Base-by-base conservation (phyloP, 306 rosid genomes). In the Rubus idaeus region DNA sequence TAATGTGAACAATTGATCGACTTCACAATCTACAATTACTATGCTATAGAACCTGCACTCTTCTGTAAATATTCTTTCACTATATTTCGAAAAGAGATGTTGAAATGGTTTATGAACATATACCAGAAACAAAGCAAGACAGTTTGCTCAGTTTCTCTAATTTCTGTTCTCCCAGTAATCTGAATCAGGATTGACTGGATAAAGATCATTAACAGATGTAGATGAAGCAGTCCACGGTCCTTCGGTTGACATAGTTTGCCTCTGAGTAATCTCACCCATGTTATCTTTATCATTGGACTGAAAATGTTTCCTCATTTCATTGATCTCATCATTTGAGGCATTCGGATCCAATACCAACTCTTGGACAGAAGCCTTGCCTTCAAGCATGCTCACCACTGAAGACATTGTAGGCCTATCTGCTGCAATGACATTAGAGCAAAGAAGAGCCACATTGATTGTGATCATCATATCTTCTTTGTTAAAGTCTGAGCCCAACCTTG, bases 361-460 rank as follows among this genome's bases (percentile, higher is more conserved):
- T 37, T 74, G 49, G 20, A 82, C 61, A 35, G 44, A 51, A 64
- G 26, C 30, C 20, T 20, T 53, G 39, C 90, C 88, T 72, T 84
- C 88, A n/a, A 87, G 80, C 79, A 87, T 80, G 78, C 88, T 77
- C 73, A 87, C 87, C 51, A 80, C 88, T 1, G 68, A 60, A 14
- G 88, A 87, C 88, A 87, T 87, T 5, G 70, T 3, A 37, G 88
- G 85, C 76, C 88, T 82, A 10, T 6, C 39, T 8, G 90, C 50
- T 30, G 88, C 35, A 37, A 64, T 53, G 18, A 42, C 68, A 67
- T 80, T 78, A 2, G 82, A 30, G 74, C 90, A 87, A 12, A 70
- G 82, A 8, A 87, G 77, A 67, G 85, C 87, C 16, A 80, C 69
- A 16, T 80, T 64, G 56, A 87, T 84, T 55, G 84, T 72, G 9